Base-by-base conservation (phyloP, 1,284 basidiomycete species). In the Trichosporon sp. region DNA sequence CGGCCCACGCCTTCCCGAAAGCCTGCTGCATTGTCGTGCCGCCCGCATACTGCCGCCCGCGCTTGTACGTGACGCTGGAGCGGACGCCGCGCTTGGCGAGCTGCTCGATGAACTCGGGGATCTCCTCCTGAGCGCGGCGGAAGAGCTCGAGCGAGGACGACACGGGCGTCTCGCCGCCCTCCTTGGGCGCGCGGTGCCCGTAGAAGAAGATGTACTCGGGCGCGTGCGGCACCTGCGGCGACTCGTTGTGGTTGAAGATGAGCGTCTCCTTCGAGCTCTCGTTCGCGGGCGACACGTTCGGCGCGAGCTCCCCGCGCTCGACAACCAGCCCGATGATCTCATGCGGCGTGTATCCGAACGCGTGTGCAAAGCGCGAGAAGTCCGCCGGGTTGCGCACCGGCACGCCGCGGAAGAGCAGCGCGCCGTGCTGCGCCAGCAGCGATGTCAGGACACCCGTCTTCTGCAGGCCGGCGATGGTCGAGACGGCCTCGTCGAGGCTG, bases 201-300 rank as follows among this genome's bases (percentile, higher is more conserved):
- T 70, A 68, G 71, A 74, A 74, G 67, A 70, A 65, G 47, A 74
- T 64, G 51, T 72, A 68, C 42, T 64, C 66, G 2, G 73, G 73
- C 11, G 68, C 70, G 23, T 72, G 73, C 8, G 73, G 69, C 7
- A 74, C 71, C 65, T 68, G 68, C 32, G 47, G 38, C 25, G 60
- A 34, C 66, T 73, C 71, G 69, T 74, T 74, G 69, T 74, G 70
- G 32, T 65, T 65, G 69, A 65, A 73, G 31, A 74, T 65, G 25
- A 65, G 64, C 2, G 64, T 64, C 9, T 64, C 29, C 11, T 53
- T 42, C 7, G 71, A 67, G n/a, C 51, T 44, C 65, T 74, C 73
- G 64, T 74, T 74, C 12, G 73, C 73, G 0, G 73, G 72, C 11
- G 68, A 60, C 31, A 74, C 71, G 35, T 74, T 71, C n/a, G 62